These are phyloP conservation scores for Pichia sp. DNA, from an alignment of 1,139 yeast species.

Conservation along the genomic window DNA sequence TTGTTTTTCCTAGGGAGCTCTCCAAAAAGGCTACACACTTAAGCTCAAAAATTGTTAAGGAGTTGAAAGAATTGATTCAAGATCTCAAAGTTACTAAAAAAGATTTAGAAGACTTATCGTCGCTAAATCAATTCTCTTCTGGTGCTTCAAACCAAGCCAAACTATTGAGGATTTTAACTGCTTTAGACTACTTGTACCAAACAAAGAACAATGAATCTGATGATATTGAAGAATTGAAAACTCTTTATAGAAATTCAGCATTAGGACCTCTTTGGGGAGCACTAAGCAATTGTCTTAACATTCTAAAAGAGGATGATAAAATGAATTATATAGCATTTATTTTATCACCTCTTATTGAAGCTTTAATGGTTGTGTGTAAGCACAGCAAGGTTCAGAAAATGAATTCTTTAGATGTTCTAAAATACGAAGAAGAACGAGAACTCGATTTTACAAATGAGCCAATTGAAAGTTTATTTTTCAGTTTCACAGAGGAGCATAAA, in stretches of 20 bases:
- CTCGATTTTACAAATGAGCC: slow-evolving; percentile 69
- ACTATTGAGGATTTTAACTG: slow-evolving; percentile 74
- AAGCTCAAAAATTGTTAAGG: slow-evolving; percentile 51
- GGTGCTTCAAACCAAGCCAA: slow-evolving; percentile 87
- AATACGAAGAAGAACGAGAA: slow-evolving; percentile 53
- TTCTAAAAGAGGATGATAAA: slow-evolving; percentile 44
- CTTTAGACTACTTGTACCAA: slow-evolving; percentile 76
- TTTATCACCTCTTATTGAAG: slow-evolving; percentile 78
- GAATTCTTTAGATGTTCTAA: slow-evolving; percentile 51
- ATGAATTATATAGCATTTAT: slow-evolving; percentile 70
- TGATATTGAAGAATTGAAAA: slow-evolving; percentile 45
- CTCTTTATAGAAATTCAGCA: slow-evolving; percentile 57
- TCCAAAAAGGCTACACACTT: slow-evolving; percentile 58
- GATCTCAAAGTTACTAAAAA: slow-evolving; percentile 31
- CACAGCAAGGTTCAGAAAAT: slow-evolving; percentile 68
- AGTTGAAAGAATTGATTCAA: slow-evolving; percentile 44
- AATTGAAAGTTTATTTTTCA: slow-evolving; percentile 70
- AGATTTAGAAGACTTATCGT: slow-evolving; percentile 26
- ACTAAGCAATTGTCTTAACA: slow-evolving; percentile 65
- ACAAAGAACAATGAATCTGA: slow-evolving; percentile 28
- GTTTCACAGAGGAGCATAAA: slow-evolving; percentile 87
- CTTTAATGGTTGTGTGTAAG: slow-evolving; percentile 92
- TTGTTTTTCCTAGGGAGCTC: slow-evolving; percentile 61
- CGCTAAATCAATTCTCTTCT: slow-evolving; percentile 64
- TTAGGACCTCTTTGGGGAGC: slow-evolving; percentile 84